Conservation (phyloP, 495 filamentous ascomycete species). For the Penicillium coffeae region DNA sequence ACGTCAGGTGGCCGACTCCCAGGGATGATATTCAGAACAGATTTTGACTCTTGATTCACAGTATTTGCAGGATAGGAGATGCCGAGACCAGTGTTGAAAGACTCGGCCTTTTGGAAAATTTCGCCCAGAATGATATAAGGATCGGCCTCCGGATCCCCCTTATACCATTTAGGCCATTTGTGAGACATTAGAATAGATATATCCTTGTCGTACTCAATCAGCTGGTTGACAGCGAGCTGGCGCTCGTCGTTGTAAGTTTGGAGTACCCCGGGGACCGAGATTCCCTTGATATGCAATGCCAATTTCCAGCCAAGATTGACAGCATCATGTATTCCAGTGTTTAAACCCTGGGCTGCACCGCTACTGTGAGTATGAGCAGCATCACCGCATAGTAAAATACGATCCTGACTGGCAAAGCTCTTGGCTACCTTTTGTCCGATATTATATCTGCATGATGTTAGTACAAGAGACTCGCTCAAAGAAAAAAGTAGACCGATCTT, state of each 20-base stretch:
- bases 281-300: slow-evolving; percentile 31
- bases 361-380: slow-evolving; percentile 47
- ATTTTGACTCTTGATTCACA: too few relatives aligned
- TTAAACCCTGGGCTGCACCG: slow-evolving; percentile 50
- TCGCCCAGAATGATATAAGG: too few relatives aligned
- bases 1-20: too few relatives aligned
- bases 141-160: too few relatives aligned
- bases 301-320: slow-evolving; percentile 50
- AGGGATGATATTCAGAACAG: too few relatives aligned
- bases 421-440: slow-evolving; percentile 52
- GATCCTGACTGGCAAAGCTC: slow-evolving; percentile 32
- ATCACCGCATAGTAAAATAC: slow-evolving; percentile 47
- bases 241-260: slow-evolving; percentile 42
- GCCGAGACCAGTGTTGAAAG: too few relatives aligned
- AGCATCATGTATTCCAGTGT: slow-evolving; percentile 48
- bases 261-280: slow-evolving; percentile 27
- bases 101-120: too few relatives aligned
- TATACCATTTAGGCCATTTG: too few relatives aligned
- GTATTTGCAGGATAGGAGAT: too few relatives aligned
- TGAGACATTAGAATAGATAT: too few relatives aligned
- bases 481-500: too few relatives aligned
- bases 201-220: slow-evolving; percentile 49
- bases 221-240: slow-evolving; percentile 33
- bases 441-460: slow-evolving; percentile 30
- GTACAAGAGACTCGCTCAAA: too few relatives aligned